Evolutionary conservation across 192 early-diverging fungal species (phyloP).

Genomic region (Coemansia sp.): DNA sequence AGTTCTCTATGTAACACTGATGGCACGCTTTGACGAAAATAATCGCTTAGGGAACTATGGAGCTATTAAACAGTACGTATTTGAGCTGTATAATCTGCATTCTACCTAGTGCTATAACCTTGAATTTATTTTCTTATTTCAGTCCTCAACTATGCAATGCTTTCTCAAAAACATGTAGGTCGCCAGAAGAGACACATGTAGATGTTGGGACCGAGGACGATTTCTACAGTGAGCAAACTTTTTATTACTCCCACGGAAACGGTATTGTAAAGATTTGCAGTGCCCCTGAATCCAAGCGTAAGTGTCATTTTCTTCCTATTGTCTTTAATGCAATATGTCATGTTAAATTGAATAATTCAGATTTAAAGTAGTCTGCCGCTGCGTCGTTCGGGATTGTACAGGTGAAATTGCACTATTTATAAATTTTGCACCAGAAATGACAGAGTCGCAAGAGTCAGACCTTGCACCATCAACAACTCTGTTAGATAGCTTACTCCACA

Average conservation of each 20-base stretch:
- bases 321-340: background rate
- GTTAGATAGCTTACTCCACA: background rate
- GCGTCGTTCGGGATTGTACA: conserved; percentile 25
- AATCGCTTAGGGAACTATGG: conserved; percentile 1
- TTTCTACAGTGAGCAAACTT: conserved; percentile 18
- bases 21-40: conserved; percentile 39
- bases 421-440: conserved; percentile 27
- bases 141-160: background rate
- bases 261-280: conserved; percentile 30
- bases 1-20: conserved; percentile 28
- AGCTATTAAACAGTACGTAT: background rate
- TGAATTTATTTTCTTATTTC: background rate
- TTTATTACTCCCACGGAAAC: conserved; percentile 42
- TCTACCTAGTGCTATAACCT: background rate
- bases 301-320: background rate
- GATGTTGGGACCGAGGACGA: conserved; percentile 14
- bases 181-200: conserved; percentile 13
- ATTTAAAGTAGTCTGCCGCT: background rate
- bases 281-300: conserved; percentile 25
- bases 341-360: background rate
- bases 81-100: no score
- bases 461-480: background rate
- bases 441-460: background rate
- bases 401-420: conserved; percentile 15
- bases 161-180: background rate